Conservation (phyloP, 371 early-diverging fungal genomes). For the Neoconidiobolus thromboides region DNA sequence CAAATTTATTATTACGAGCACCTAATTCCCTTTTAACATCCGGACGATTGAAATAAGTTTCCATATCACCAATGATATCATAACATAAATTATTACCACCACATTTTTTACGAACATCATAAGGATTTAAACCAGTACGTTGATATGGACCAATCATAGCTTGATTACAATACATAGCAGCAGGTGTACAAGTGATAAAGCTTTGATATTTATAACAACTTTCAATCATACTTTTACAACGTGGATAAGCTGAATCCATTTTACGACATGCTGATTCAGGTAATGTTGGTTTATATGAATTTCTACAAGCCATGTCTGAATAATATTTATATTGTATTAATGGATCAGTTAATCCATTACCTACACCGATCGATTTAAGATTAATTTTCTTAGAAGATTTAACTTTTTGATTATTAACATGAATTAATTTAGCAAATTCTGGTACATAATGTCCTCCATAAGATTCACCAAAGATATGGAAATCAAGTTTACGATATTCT, state of each 20-base stretch:
- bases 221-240: conserved; percentile 53
- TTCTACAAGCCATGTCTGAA: conserved; percentile 64
- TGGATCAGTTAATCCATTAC: conserved; percentile 85
- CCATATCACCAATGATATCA: conserved; percentile 54
- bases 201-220: conserved; percentile 63
- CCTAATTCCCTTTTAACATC: conserved; percentile 66
- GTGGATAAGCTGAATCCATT: conserved; percentile 52
- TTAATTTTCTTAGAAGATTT: conserved; percentile 28
- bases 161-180: conserved; percentile 70
- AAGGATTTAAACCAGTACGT: conserved; percentile 48
- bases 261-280: conserved; percentile 32
- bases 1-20: conserved; percentile 33
- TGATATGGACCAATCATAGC: conserved; percentile 38
- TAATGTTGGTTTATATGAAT: conserved; percentile 54
- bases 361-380: conserved; percentile 60
- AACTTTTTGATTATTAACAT: conserved; percentile 34
- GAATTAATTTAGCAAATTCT: conserved; percentile 47
- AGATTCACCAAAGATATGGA: conserved; percentile 56
- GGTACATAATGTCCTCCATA: conserved; percentile 23
- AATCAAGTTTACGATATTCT: conserved; percentile 30
- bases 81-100: conserved; percentile 60
- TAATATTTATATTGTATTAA: conserved; percentile 79
- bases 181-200: conserved; percentile 60
- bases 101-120: conserved; percentile 61
- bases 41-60: conserved; percentile 49